These are phyloP conservation scores for Kodamaea derodonti DNA, from an alignment of 1,139 yeast species.

Conservation along the genomic window DNA sequence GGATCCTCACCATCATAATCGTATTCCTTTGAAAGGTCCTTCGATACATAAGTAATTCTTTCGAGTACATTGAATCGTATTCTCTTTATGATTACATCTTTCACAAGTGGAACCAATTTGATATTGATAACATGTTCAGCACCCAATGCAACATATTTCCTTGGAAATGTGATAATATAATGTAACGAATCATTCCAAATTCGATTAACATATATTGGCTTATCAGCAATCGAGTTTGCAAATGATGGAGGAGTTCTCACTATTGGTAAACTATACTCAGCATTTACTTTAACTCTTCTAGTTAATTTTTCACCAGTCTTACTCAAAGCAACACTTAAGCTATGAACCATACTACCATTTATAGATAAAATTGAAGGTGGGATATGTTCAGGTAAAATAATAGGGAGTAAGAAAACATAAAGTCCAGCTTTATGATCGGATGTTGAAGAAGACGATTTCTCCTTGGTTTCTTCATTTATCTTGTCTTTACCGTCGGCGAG, in stretches of 20 bases:
- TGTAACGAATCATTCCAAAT: constrained; percentile 79
- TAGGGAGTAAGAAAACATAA: constrained; percentile 73
- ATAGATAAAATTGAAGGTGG: constrained; percentile 70
- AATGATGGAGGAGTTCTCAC: constrained; percentile 80
- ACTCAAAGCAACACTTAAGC: constrained; percentile 26
- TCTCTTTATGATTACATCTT: constrained; percentile 65
- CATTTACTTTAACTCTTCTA: constrained; percentile 27
- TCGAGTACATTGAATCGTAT: constrained; percentile 71
- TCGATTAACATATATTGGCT: constrained; percentile 78
- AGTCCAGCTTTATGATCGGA: constrained; percentile 59
- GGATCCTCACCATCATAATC: constrained; percentile 52
- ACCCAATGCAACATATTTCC: constrained; percentile 70
- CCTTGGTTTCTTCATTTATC: constrained; percentile 3
- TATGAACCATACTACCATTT: constrained; percentile 43
- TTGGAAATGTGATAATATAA: constrained; percentile 74
- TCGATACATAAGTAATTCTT: constrained; percentile 60
- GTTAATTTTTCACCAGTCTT: constrained; percentile 36
- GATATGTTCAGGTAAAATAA: constrained; percentile 62
- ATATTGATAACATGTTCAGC: constrained; percentile 58
- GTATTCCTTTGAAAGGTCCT: constrained; percentile 49
- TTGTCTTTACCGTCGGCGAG: constrained; percentile 12
- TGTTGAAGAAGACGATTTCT: not conserved
- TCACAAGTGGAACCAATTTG: constrained; percentile 69
- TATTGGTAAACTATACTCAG: constrained; percentile 44
- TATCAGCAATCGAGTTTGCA: constrained; percentile 68